These are phyloP conservation scores for Lepiota venenata DNA, from an alignment of 768 basidiomycete genomes.

Conservation along the genomic window DNA sequence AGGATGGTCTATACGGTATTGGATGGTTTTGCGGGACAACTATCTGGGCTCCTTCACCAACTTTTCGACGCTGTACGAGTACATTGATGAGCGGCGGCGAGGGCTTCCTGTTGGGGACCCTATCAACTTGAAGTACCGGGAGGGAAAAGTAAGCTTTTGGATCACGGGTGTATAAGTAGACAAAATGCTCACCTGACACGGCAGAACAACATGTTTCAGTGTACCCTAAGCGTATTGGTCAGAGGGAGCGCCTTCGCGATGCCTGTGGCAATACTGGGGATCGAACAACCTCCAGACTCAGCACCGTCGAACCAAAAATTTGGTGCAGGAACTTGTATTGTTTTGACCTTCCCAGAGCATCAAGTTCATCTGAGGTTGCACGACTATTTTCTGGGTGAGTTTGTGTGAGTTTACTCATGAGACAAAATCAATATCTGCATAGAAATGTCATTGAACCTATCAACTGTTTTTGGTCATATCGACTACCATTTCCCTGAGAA, in stretches of 20 bases:
- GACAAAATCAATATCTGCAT: neutral
- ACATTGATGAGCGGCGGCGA: slow-evolving; percentile 62
- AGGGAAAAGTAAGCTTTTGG: slow-evolving; percentile 56
- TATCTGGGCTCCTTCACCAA: slow-evolving; percentile 95
- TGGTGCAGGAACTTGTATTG: slow-evolving; percentile 47
- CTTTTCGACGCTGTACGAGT: slow-evolving; percentile 86
- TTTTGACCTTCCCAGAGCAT: slow-evolving; percentile 60
- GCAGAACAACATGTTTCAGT: slow-evolving; percentile 83
- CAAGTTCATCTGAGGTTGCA: slow-evolving; percentile 77
- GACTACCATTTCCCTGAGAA: slow-evolving; percentile 38
- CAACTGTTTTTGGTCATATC: slow-evolving; percentile 53
- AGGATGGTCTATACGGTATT: slow-evolving; percentile 87
- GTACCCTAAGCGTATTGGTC: slow-evolving; percentile 53
- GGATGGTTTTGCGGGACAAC: slow-evolving; percentile 89
- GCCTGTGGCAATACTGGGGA: slow-evolving; percentile 70
- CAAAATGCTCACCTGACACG: slow-evolving; percentile 3
- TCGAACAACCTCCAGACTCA: slow-evolving; percentile 24
- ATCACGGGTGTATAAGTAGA: neutral
- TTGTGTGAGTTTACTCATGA: neutral
- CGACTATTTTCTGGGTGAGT: slow-evolving; percentile 83
- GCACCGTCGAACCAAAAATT: slow-evolving; percentile 19
- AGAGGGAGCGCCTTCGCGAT: slow-evolving; percentile 53
- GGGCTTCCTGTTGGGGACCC: slow-evolving; percentile 76
- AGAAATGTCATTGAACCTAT: slow-evolving; percentile 81
- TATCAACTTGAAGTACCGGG: slow-evolving; percentile 72